A percentile compares a stretch with the other conserved stretches of the same genome.
Conservation (phyloP, 164 flowering plant species). For the Berberis vulgaris region DNA sequence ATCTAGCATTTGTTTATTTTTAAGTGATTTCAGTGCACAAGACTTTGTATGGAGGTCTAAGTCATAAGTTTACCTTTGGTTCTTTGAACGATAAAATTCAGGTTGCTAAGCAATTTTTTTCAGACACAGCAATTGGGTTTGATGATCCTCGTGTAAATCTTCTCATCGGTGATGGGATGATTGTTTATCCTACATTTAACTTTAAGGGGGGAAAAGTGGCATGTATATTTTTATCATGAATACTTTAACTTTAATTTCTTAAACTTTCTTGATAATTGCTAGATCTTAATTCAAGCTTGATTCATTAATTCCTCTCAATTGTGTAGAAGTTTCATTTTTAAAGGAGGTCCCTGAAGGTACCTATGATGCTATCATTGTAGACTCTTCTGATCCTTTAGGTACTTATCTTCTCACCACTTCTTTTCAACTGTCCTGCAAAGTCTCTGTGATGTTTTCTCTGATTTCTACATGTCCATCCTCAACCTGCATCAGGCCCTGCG, state of each 20-base stretch:
- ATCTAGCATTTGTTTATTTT: no score
- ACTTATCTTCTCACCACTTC: background rate
- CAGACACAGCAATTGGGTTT: constrained; percentile 76
- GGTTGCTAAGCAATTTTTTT: constrained; percentile 91
- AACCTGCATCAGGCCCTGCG: constrained; percentile 32
- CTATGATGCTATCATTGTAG: constrained; percentile 95
- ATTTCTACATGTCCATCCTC: background rate
- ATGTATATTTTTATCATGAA: no score
- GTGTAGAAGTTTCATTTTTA: constrained; percentile 86
- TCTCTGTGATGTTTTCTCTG: background rate
- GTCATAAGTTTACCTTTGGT: background rate
- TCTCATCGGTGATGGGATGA: constrained; percentile 87
- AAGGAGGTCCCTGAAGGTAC: constrained; percentile 81
- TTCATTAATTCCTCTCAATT: background rate
- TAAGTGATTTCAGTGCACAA: no score
- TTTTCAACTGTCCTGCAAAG: background rate
- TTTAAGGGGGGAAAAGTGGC: no score
- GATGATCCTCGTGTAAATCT: constrained; percentile 79
- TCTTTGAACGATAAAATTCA: constrained; percentile 19
- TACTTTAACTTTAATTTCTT: background rate
- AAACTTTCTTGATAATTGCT: background rate
- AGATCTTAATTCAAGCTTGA: no score
- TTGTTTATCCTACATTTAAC: background rate
- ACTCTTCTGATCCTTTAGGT: constrained; percentile 95
- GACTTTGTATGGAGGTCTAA: no score